Percentiles rank a stretch among this genome's conserved stretches.
phyloP scores from a whole-genome alignment of 2,329 filamentous ascomycete genomes.

The Colletotrichum incanum region DNA sequence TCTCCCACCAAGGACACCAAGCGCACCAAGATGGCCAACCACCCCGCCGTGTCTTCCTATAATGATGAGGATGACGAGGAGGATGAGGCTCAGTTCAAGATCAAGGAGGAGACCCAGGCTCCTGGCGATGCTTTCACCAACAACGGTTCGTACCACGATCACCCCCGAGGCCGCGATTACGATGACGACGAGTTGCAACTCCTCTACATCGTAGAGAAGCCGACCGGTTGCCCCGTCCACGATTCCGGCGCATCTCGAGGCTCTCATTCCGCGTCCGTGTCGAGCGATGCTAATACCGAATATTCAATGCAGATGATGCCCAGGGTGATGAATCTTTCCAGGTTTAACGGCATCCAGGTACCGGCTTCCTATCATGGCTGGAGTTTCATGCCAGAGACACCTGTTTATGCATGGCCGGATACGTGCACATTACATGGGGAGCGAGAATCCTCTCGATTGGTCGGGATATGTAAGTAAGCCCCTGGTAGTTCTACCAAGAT shows the following conservation, averaged over 20 bases:
- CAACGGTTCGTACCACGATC: slow-evolving; percentile 36
- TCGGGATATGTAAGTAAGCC: slow-evolving; percentile 27
- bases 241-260: slow-evolving; percentile 30
- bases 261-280: slow-evolving; percentile 17
- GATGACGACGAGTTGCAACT: slow-evolving; percentile 42
- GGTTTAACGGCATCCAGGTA: slow-evolving; percentile 10
- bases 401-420: slow-evolving; percentile 19
- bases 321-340: slow-evolving; percentile 13
- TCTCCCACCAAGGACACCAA: slow-evolving; percentile 37
- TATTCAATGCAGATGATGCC: slow-evolving; percentile 34
- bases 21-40: slow-evolving; percentile 34
- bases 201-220: slow-evolving; percentile 40
- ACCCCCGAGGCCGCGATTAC: slow-evolving; percentile 31
- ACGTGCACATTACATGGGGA: slow-evolving; percentile 31
- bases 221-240: slow-evolving; percentile 33
- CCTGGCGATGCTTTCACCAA: neutral
- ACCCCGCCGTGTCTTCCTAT: slow-evolving; percentile 34
- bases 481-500: neutral
- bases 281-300: slow-evolving; percentile 42
- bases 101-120: slow-evolving; percentile 27
- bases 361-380: slow-evolving; percentile 28
- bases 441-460: slow-evolving; percentile 16
- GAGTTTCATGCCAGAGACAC: slow-evolving; percentile 16
- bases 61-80: slow-evolving; percentile 18
- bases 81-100: slow-evolving; percentile 23